Evolutionary conservation across 768 basidiomycete species (phyloP), one percentile per base, ranked within the genome.

Genomic region (Postia placenta): DNA sequence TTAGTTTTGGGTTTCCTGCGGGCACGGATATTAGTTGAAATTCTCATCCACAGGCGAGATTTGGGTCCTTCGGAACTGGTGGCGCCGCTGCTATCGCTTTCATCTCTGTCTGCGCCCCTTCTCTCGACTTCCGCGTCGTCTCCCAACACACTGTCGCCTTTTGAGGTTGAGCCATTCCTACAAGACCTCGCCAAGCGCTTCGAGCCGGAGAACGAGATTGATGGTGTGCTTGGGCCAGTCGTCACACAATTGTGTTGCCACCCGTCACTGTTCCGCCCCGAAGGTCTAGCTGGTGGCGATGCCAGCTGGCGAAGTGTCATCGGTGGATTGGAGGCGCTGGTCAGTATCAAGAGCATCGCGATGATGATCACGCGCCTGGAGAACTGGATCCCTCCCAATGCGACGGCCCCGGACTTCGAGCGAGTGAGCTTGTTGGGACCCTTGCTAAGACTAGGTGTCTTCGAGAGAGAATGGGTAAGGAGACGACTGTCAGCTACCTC

Each of bases 391-490:
- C 86, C 87, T 36, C 54, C 64, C 5, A 62, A 73, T 53, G 81
- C 81, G 20, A 77, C 75, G 5, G 78, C 84, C 7, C 60, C 74
- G 2, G 75, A 68, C 2, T 82, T 92, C 59, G 89, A 92, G 65
- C 69, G 48, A 11, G 57, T 66, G 54, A 87, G 83, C 43, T 69
- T 97, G 37, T 68, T 98, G 56, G 96, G 96, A 0, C 92, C 92
- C 1, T 66, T 97, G 23, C 80, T 87, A 53, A 73, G 92, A 27
- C 72, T 98, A 45, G 85, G 87, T 33, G 82, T 93, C 4, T 97
- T 95, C 62, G 78, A 83, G n/a, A 70, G 81, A 47, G 88, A 98
- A 75, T 94, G 91, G 83, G 87, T 94, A 62, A 56, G 76, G 68
- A 60, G 50, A 12, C 6, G 27, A 50, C 28, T 24, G 40, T 28